Conservation (phyloP, 331 rosid species). For the Prunus yedoensis region DNA sequence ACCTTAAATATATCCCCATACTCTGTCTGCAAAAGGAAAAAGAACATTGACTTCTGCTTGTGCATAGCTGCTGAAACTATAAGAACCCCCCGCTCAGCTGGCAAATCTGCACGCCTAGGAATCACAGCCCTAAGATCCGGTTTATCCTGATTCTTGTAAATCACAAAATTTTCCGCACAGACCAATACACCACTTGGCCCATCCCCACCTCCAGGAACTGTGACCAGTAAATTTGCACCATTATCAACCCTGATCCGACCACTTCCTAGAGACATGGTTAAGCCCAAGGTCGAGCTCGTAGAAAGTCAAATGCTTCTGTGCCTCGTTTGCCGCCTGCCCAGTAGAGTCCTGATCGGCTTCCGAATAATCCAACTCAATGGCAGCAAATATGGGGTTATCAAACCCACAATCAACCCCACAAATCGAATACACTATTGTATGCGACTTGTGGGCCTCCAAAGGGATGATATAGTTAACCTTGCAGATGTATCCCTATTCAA, state of each 20-base stretch:
- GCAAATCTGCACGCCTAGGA: constrained; percentile 80
- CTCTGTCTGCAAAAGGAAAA: constrained; percentile 91
- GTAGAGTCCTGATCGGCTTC: constrained; percentile 87
- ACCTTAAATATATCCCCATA: constrained; percentile 95
- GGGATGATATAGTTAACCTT: constrained; percentile 88
- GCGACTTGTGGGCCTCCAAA: constrained; percentile 91
- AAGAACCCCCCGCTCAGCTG: constrained; percentile 87
- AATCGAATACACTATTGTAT: constrained; percentile 79
- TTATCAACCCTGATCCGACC: constrained; percentile 96
- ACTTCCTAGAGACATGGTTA: constrained; percentile 91
- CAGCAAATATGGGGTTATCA: constrained; percentile 93
- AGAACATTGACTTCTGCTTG: constrained; percentile 76
- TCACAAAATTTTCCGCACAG: constrained; percentile 94
- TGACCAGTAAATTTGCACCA: constrained; percentile 86
- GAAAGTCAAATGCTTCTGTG: constrained; percentile 73
- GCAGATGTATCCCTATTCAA: constrained; percentile 90
- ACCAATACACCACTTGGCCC: constrained; percentile 96
- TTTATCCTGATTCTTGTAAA: constrained; percentile 92
- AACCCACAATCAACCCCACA: constrained; percentile 94
- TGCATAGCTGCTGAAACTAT: constrained; percentile 90
- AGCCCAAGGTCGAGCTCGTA: constrained; percentile 96
- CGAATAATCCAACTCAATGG: constrained; percentile 87
- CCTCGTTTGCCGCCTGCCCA: constrained; percentile 77
- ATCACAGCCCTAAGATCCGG: constrained; percentile 86
- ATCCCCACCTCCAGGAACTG: constrained; percentile 96